Percentiles rank a stretch among this genome's conserved stretches.
phyloP scores from a whole-genome alignment of 1,284 basidiomycete genomes.

The Ganoderma resinaceum region DNA sequence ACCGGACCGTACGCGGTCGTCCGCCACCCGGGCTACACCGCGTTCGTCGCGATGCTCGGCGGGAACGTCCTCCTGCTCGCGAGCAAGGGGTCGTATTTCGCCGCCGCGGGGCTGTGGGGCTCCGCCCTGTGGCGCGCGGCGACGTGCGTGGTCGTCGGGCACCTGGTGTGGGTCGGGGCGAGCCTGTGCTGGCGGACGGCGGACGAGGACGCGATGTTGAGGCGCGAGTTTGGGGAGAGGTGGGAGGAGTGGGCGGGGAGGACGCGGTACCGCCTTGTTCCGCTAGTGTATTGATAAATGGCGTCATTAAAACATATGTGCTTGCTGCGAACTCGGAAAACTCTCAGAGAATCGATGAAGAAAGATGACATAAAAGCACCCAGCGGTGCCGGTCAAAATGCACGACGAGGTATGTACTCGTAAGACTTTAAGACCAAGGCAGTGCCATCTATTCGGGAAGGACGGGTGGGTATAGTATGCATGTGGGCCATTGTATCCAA shows the following conservation, averaged over 20 bases:
- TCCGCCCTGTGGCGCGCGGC: not conserved
- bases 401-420: too few species aligned
- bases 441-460: too few species aligned
- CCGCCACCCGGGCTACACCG: conserved; percentile 30
- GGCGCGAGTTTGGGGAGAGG: conserved; percentile 22
- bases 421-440: too few species aligned
- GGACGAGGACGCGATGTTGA: conserved; percentile 22
- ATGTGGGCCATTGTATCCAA: too few species aligned
- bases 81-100: conserved; percentile 7
- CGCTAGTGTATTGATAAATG: conserved; percentile 8
- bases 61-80: conserved; percentile 11
- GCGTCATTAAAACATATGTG: too few species aligned
- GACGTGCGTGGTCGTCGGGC: not conserved
- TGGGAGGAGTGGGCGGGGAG: conserved; percentile 32
- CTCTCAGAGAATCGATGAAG: too few species aligned
- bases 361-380: too few species aligned
- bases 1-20: conserved; percentile 27
- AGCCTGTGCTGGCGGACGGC: not conserved
- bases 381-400: too few species aligned
- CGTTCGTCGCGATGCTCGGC: conserved; percentile 5
- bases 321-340: too few species aligned
- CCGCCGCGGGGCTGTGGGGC: not conserved
- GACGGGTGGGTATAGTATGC: too few species aligned
- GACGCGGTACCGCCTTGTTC: conserved; percentile 26
- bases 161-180: not conserved